Conservation (phyloP, 2,329 filamentous ascomycete species). For the Fusarium beomiforme region DNA sequence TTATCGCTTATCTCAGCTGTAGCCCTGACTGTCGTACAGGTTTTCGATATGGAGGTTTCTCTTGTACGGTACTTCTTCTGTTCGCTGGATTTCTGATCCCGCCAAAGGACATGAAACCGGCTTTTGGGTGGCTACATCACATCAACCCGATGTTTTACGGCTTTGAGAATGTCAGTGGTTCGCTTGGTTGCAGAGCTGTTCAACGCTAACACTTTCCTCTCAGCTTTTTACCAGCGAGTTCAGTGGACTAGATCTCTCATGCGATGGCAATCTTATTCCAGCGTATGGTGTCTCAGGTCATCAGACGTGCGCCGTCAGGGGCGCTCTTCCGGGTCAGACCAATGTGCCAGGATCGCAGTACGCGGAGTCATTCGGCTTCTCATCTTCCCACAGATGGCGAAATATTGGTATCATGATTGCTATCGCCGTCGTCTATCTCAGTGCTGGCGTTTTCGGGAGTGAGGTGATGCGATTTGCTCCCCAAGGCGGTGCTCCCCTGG, state of each 20-base stretch:
- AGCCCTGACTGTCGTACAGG: background rate
- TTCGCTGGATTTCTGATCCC: background rate
- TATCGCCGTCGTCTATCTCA: background rate
- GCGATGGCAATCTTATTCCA: background rate
- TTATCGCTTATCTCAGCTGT: no score
- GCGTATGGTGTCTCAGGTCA: background rate
- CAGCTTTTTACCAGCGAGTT: background rate
- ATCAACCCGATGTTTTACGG: background rate
- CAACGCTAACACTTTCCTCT: background rate
- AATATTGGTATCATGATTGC: background rate
- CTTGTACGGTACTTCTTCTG: background rate
- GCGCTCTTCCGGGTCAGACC: background rate
- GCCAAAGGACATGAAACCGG: background rate
- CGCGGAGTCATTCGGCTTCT: background rate
- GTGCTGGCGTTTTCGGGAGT: background rate
- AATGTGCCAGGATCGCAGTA: background rate
- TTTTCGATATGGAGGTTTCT: background rate
- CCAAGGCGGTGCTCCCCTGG: background rate
- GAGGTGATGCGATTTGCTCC: background rate
- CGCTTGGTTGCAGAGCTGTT: no score
- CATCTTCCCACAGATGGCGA: background rate
- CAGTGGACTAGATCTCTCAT: background rate
- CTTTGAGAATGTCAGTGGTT: background rate
- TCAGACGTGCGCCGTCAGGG: background rate
- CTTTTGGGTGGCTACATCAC: background rate